Conservation (phyloP, 2,329 filamentous ascomycete genomes). For the Aspergillus felis region DNA sequence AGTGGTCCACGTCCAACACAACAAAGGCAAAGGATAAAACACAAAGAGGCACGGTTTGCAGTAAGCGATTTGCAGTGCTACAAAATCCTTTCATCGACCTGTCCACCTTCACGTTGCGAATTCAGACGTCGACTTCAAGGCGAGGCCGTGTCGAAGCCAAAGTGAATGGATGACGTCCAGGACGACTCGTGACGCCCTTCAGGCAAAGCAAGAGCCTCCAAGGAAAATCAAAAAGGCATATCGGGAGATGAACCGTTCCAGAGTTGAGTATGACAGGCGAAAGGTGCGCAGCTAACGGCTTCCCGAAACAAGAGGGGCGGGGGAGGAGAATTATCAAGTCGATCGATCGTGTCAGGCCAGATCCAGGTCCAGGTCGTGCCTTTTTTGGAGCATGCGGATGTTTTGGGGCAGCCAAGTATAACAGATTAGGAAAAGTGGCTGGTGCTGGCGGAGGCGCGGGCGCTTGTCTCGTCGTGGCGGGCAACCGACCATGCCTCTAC, state of each 20-base stretch:
- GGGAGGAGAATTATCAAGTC: not conserved
- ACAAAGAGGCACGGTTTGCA: not conserved
- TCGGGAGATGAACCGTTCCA: conserved; percentile 5
- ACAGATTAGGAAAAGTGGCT: conserved; percentile 15
- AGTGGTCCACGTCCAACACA: not conserved
- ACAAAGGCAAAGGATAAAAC: not conserved
- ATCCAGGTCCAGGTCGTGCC: not conserved
- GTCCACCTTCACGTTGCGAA: not conserved
- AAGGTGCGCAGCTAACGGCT: not conserved
- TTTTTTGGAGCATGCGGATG: conserved; percentile 10
- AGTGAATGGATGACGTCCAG: conserved; percentile 20
- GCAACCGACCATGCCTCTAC: conserved; percentile 16
- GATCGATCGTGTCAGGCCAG: not conserved
- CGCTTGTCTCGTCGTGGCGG: conserved; percentile 27
- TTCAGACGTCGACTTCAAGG: conserved; percentile 2
- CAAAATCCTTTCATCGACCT: conserved; percentile 1
- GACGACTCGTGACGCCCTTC: conserved; percentile 20
- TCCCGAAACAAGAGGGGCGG: not conserved
- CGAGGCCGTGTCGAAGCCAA: conserved; percentile 9
- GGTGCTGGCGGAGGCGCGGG: conserved; percentile 17
- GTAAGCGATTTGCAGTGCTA: not conserved
- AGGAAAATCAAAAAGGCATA: conserved; percentile 19
- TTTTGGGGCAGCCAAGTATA: conserved; percentile 18
- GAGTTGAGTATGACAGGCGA: not conserved
- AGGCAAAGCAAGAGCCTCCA: conserved; percentile 15